Evolutionary conservation across 2,329 filamentous ascomycete genomes (phyloP), one percentile per base, ranked within the genome.

Genomic region (Aspergillus caelatus): DNA sequence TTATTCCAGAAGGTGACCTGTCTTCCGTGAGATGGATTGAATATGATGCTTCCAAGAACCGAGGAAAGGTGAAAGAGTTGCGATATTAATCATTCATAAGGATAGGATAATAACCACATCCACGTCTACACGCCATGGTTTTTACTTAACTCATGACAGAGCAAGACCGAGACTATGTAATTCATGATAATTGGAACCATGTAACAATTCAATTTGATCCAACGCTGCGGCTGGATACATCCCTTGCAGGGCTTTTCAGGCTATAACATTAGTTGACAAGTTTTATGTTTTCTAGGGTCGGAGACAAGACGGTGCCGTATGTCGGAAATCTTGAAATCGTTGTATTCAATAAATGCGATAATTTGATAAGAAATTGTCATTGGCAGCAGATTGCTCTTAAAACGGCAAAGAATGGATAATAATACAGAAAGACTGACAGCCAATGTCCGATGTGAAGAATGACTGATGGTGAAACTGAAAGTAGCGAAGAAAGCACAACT

Each of bases 11-110:
- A 0, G 90, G 89, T 0, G 84, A 89, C 59, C 86, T 88, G 67
- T 88, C 89, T 4, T 86, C 89, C 8, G 91, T 88, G 7, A 85
- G 89, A 66, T 98, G 95, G 94, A 84, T 94, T 1, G 95, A 98
- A 80, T 98, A 94, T 80, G 91, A 91, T 77, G 78, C 92, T 50
- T 84, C 87, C 30, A 85, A 82, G 57, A 83, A 85, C 61, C 77
- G 80, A 66, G 91, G 90, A 1, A 85, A 76, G 71, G 75, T 91
- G 12, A 87, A 84, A 74, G 89, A 92, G 75, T 86, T 86, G 68
- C 80, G 84, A 46, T 87, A 89, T 67, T 90, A 68, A 62, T 45
- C 48, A 57, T 11, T 58, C 36, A 41, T 28, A 9, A 46, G 11
- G 43, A 8, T 23, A 10, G n/a, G n/a, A 34, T 43, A 7, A 41